Evolutionary conservation across 441 rosid species (phyloP).

Genomic region (Pelargonium fulgidum): DNA sequence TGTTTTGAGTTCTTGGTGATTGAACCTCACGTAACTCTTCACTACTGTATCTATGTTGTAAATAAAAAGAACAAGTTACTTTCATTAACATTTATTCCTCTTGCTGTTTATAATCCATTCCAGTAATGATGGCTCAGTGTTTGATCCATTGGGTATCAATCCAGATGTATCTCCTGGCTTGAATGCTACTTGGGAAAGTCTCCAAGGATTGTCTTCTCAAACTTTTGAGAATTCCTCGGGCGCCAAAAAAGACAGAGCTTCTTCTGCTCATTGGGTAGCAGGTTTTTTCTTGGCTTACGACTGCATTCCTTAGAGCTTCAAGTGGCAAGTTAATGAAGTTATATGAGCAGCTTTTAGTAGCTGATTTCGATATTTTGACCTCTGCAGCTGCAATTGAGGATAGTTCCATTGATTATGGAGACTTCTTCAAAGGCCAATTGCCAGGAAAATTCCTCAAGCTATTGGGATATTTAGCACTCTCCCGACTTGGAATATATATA

Average conservation of each 20-base stretch:
- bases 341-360: constrained; percentile 13
- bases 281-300: constrained; percentile 37
- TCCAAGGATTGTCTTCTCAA: constrained; percentile 48
- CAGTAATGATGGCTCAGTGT: constrained; percentile 53
- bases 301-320: constrained; percentile 12
- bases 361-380: constrained; percentile 27
- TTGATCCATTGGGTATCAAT: constrained; percentile 82
- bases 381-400: constrained; percentile 95
- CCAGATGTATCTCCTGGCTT: constrained; percentile 42
- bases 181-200: constrained; percentile 48
- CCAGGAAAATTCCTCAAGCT: constrained; percentile 92
- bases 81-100: constrained; percentile 18
- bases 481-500: constrained; percentile 85
- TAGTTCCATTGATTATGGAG: constrained; percentile 93
- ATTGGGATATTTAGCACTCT: constrained; percentile 71
- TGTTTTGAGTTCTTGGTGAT: neutral
- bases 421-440: constrained; percentile 86
- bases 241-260: constrained; percentile 53
- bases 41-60: neutral
- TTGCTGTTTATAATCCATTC: constrained; percentile 36
- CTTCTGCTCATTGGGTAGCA: constrained; percentile 73
- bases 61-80: neutral
- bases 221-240: constrained; percentile 51
- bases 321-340: neutral
- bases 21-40: neutral